Evolutionary conservation across 2,329 filamentous ascomycete genomes (phyloP).

Genomic region (Sclerotinia glacialis): DNA sequence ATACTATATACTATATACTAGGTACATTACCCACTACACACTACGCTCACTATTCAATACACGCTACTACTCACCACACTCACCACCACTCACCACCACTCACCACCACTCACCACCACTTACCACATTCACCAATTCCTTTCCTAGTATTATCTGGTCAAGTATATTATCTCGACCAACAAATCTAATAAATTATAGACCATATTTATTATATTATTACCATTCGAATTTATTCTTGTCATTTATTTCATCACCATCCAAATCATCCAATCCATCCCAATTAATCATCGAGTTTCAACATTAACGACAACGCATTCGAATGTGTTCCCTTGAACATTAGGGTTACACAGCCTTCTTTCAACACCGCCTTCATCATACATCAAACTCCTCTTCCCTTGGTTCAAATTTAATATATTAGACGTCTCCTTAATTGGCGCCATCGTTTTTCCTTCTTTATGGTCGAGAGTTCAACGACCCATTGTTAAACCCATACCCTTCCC

Average conservation of each 20-base stretch:
- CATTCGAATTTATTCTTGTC: neutral
- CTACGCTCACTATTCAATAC: too few relatives aligned
- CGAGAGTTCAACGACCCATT: neutral
- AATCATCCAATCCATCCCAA: neutral
- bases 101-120: neutral
- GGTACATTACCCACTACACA: too few relatives aligned
- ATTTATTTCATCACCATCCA: neutral
- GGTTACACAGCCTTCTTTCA: conserved; percentile 20
- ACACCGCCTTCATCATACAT: conserved; percentile 2
- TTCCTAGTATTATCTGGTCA: neutral
- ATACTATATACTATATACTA: too few relatives aligned
- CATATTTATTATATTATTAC: neutral
- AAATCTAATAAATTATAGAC: neutral
- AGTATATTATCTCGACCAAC: too few relatives aligned
- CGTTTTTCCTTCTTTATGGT: conserved; percentile 4
- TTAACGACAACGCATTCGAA: conserved; percentile 21
- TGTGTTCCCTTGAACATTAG: conserved; percentile 12
- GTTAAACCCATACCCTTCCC: conserved; percentile 10
- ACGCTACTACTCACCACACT: too few relatives aligned
- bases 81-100: neutral
- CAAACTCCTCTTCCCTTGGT: neutral
- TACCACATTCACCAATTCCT: neutral
- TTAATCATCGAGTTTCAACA: conserved; percentile 12
- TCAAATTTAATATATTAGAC: neutral
- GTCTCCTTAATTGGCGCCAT: conserved; percentile 4